Percentiles rank a stretch among this genome's conserved stretches.
Conservation (phyloP, 2,329 filamentous ascomycete species). For the Fusarium coffeatum region DNA sequence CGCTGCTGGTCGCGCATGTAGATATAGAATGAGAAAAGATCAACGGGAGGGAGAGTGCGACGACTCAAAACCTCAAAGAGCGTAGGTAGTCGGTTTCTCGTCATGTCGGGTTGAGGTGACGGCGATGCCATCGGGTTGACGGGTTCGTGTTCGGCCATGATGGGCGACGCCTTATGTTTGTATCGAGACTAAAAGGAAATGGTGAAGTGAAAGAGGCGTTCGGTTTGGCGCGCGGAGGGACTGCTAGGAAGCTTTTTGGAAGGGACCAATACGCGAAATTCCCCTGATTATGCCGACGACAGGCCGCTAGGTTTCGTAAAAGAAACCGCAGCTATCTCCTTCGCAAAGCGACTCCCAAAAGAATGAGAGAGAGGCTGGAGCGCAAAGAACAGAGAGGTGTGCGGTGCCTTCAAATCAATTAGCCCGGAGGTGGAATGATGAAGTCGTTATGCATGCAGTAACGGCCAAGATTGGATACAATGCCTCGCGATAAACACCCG, state of each 20-base stretch:
- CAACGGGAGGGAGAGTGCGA: constrained; percentile 93
- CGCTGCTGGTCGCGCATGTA: constrained; percentile 99
- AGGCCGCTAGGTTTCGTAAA: constrained; percentile 23
- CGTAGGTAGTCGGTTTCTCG: constrained; percentile 88
- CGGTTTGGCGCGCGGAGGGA: constrained; percentile 31
- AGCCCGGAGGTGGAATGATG: constrained; percentile 39
- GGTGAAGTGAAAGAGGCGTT: constrained; percentile 33
- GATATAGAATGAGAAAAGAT: constrained; percentile 99
- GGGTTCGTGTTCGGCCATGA: constrained; percentile 47
- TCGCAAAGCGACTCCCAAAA: constrained; percentile 15
- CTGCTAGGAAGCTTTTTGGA: constrained; percentile 32
- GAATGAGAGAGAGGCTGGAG: constrained; percentile 25
- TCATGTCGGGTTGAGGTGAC: constrained; percentile 68
- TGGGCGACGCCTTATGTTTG: constrained; percentile 22
- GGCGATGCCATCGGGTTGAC: constrained; percentile 53
- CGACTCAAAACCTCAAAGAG: constrained; percentile 96
- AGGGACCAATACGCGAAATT: constrained; percentile 30
- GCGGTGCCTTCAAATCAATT: constrained; percentile 28
- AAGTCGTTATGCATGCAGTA: constrained; percentile 43
- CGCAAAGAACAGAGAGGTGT: constrained; percentile 33
- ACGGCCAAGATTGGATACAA: constrained; percentile 35
- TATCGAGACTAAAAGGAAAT: constrained; percentile 21
- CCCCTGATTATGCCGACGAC: constrained; percentile 38
- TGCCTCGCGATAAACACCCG: constrained; percentile 44
- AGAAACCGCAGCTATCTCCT: constrained; percentile 30